Base-by-base conservation (phyloP, 805 yeast species). In the Teunomyces lycoperdinae region DNA sequence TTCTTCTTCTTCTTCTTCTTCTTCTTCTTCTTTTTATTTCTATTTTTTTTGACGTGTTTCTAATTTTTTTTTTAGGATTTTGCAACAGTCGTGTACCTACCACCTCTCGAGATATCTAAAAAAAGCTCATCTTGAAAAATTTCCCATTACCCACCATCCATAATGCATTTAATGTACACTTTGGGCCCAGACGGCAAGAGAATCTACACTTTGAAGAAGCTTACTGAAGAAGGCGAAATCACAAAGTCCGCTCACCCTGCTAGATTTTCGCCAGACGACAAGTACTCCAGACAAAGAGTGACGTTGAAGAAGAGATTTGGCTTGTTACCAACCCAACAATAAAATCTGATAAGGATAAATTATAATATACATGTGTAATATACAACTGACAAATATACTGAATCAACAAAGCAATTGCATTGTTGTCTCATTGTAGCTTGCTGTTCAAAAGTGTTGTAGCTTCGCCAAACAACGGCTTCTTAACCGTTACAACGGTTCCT, bases 161-260 rank as follows among this genome's bases (percentile, higher is more conserved):
- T 57, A 53, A 94, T 94, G 99, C 99, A 94, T 87, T 86, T 94
- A 72, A 94, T 94, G 99, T 94, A 87, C 90, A 91, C 97, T 52
- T 71, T 86, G 65, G 96, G 91, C 63, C 82, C 83, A 53, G 96
- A 91, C 60, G 99, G 99, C 61, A 92, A 92, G 80, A 87, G 99
- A 73, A 71, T 87, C 62, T 94, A 94, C 81, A 94, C 99, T 47
- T 78, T 94, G 58, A 77, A 88, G 70, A 94, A 94, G 77, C 56
- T 66, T 60, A 85, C 95, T 48, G 90, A 78, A 52, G 72, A 77
- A 6, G 98, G 99, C 53, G 96, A 90, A 70, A 90, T 92, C 77
- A 95, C 99, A 66, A 89, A 90, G 77, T 87, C 96, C 58, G 99
- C 99, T 36, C 99, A 94, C 72, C 99, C 99, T 53, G 99, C 99